Evolutionary conservation across 2,329 filamentous ascomycete species (phyloP), one percentile per base, ranked within the genome.

Genomic region (Ceratocystis colombiana): DNA sequence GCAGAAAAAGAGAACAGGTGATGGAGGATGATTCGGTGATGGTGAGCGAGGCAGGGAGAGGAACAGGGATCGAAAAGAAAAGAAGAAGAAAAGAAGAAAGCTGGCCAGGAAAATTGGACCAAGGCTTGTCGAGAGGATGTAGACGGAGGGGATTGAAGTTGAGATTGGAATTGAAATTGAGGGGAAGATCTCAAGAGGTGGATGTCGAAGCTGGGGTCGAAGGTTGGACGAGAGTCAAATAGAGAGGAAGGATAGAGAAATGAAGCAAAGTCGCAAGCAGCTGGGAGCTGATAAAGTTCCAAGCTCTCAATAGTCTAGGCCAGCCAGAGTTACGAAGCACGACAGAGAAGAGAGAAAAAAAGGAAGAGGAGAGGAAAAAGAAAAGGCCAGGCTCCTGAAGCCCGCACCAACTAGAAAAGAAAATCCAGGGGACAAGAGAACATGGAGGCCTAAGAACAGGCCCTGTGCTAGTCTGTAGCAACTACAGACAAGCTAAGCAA

Each of bases 311-410:
- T 41, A 50, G 22, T 59, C 30, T 55, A 50, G 28, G 46, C 33
- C 50, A 62, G 45, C 59, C 22, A 50, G 55, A 59, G 55, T 41
- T 30, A 59, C 28, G 55, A 59, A 59, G 12, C 53, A 61, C 41
- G 41, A 30, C 28, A 2, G 6, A 30, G 20, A 61, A 28, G 28
- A 37, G 20, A 57, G 8, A 59, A 65, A 41, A 30, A 62, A 63
- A 20, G 61, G 37, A 64, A 65, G 33, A 61, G 15, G 25, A 63
- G 22, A 61, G n/a, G 41, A 61, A 64, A 22, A 22, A 68, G 50
- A 59, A 59, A 66, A 59, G 37, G 64, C 62, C 44, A 64, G 65
- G 25, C 61, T 59, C 17, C 44, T 59, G 55, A 59, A 59, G 55
- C 55, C 55, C 55, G 55, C 55, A 64, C 33, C 25, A 41, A 45